phyloP scores from a whole-genome alignment of 2,329 filamentous ascomycete species.

The Diaporthe vexans region DNA sequence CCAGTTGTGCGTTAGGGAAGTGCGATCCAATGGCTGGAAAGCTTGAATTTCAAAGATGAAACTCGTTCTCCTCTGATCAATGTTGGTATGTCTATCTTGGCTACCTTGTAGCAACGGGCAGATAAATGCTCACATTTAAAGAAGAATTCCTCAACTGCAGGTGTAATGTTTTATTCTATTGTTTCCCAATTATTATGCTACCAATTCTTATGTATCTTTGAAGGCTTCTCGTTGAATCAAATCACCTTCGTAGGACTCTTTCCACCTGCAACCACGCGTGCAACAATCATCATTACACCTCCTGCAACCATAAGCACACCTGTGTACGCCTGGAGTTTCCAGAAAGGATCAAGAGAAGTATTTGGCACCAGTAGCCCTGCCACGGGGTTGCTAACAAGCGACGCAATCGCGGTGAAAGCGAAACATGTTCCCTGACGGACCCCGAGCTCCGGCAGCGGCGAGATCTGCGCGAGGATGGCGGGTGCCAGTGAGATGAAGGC shows the following conservation, averaged over 20 bases:
- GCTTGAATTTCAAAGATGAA: too few species aligned
- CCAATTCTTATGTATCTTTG: neutral
- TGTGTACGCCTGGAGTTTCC: constrained; percentile 1
- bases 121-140: neutral
- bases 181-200: neutral
- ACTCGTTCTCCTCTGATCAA: too few species aligned
- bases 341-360: neutral
- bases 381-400: constrained; percentile 70
- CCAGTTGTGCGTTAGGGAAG: too few species aligned
- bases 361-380: constrained; percentile 53
- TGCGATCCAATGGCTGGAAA: too few species aligned
- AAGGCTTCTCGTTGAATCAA: neutral
- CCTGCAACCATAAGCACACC: neutral
- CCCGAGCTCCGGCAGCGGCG: constrained; percentile 66
- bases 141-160: neutral
- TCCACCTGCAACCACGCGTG: neutral
- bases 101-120: too few species aligned
- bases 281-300: neutral
- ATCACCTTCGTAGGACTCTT: neutral
- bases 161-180: neutral
- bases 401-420: constrained; percentile 67
- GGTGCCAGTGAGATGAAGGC: constrained; percentile 47
- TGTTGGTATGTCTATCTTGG: too few species aligned
- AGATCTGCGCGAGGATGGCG: constrained; percentile 59
- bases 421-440: constrained; percentile 62